Percentiles rank a stretch among this genome's conserved stretches.
Evolutionary conservation across 179 eudicot genomes (phyloP).

Genomic region (Monotropa hypopitys): DNA sequence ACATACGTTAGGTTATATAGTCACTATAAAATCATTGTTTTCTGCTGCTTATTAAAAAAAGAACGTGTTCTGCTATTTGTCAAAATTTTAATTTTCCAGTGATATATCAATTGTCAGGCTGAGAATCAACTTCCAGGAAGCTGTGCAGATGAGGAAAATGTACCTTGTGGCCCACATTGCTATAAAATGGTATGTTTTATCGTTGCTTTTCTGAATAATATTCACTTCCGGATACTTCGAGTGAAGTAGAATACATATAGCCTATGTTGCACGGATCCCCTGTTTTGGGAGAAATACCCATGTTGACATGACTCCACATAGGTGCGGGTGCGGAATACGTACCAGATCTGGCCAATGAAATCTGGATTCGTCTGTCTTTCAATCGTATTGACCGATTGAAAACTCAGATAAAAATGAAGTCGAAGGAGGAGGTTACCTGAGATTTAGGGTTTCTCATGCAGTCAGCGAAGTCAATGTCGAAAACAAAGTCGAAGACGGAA

Average conservation of each 20-base stretch:
- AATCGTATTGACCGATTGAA: no score
- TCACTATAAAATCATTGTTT: not conserved
- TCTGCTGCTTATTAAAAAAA: not conserved
- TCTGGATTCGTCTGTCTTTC: no score
- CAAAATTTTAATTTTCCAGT: not conserved
- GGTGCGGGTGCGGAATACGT: no score
- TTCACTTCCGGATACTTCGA: not conserved
- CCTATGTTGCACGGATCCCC: no score
- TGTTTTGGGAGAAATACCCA: no score
- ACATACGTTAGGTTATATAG: not conserved
- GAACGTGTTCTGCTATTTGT: not conserved
- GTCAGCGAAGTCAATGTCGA: no score
- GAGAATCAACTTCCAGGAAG: conserved; percentile 71
- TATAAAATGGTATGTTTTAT: conserved; percentile 41
- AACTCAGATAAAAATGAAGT: no score
- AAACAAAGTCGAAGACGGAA: no score
- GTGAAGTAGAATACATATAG: not conserved
- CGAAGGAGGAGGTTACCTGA: no score
- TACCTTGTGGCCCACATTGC: conserved; percentile 72
- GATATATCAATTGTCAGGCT: conserved; percentile 28
- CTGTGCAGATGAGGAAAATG: conserved; percentile 42
- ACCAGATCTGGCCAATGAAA: no score
- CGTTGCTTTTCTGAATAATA: not conserved
- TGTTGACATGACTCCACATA: no score
- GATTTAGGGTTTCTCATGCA: no score